Evolutionary conservation across 495 filamentous ascomycete genomes (phyloP).

Genomic region (Podospora australis): DNA sequence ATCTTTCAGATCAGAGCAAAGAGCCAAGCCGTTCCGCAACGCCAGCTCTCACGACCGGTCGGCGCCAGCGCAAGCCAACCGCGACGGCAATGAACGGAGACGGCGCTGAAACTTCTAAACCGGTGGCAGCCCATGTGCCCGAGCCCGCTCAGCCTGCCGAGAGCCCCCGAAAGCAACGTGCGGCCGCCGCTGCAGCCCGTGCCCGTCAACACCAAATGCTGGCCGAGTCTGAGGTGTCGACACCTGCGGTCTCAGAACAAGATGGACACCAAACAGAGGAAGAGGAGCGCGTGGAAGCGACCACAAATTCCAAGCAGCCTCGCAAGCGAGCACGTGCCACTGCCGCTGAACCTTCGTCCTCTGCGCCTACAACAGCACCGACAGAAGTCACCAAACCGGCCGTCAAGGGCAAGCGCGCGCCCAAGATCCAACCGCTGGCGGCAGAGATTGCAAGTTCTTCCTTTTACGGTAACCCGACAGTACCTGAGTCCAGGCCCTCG

Average conservation of each 20-base stretch:
- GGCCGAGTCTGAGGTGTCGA: slow-evolving; percentile 3
- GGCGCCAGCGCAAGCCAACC: slow-evolving; percentile 30
- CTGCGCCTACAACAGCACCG: not conserved
- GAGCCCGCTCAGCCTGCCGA: slow-evolving; percentile 5
- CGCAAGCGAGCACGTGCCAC: slow-evolving; percentile 18
- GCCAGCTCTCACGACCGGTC: slow-evolving; percentile 16
- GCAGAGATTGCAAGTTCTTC: slow-evolving; percentile 23
- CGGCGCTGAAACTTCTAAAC: not conserved
- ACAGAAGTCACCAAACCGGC: not conserved
- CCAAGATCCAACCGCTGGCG: slow-evolving; percentile 14
- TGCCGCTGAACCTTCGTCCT: not conserved
- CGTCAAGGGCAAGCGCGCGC: not conserved
- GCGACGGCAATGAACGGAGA: slow-evolving; percentile 11
- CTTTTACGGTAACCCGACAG: slow-evolving; percentile 24
- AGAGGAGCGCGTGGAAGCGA: no score
- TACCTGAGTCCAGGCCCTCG: slow-evolving; percentile 27
- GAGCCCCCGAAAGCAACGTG: slow-evolving; percentile 13
- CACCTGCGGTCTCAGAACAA: not conserved
- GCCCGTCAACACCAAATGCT: slow-evolving; percentile 1
- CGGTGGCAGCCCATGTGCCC: not conserved
- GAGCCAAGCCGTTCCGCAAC: slow-evolving; percentile 35
- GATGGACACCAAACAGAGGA: slow-evolving; percentile 11
- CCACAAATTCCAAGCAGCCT: slow-evolving; percentile 8
- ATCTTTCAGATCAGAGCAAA: slow-evolving; percentile 36
- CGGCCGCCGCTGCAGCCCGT: not conserved